Evolutionary conservation across 441 rosid genomes (phyloP).

Genomic region (Metrosideros polymorpha): DNA sequence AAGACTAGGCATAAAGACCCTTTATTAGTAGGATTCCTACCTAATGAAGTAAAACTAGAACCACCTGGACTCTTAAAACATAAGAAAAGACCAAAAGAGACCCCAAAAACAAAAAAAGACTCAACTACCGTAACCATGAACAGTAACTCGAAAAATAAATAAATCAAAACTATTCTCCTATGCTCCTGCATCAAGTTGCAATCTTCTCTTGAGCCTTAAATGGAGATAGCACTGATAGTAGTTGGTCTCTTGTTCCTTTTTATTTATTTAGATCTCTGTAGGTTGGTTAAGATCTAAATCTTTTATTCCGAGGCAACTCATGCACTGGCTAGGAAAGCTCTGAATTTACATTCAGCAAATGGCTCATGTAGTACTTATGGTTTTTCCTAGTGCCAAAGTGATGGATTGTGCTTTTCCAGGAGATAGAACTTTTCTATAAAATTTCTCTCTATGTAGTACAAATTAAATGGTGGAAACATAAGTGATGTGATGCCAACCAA

Average conservation of each 20-base stretch:
- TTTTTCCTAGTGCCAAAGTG: neutral
- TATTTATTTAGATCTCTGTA: neutral
- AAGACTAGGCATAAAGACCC: neutral
- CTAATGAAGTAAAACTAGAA: neutral
- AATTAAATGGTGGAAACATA: neutral
- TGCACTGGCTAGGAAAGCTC: neutral
- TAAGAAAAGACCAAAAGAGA: neutral
- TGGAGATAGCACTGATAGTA: neutral
- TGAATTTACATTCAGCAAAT: neutral
- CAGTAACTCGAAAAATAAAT: neutral
- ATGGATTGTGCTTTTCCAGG: neutral
- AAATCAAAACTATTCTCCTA: neutral
- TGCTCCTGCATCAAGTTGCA: neutral
- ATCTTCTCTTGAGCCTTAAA: neutral
- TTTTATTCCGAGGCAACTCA: neutral
- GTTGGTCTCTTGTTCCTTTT: neutral
- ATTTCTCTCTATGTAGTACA: neutral
- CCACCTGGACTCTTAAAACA: neutral
- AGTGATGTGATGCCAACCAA: neutral
- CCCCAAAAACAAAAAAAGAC: neutral
- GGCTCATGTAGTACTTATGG: neutral
- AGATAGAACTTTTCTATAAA: neutral
- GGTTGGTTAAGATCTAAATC: neutral
- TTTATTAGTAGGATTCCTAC: neutral
- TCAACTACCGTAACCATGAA: neutral